phyloP scores from a whole-genome alignment of 2,329 filamentous ascomycete genomes.

The Tolypocladium tropicale region DNA sequence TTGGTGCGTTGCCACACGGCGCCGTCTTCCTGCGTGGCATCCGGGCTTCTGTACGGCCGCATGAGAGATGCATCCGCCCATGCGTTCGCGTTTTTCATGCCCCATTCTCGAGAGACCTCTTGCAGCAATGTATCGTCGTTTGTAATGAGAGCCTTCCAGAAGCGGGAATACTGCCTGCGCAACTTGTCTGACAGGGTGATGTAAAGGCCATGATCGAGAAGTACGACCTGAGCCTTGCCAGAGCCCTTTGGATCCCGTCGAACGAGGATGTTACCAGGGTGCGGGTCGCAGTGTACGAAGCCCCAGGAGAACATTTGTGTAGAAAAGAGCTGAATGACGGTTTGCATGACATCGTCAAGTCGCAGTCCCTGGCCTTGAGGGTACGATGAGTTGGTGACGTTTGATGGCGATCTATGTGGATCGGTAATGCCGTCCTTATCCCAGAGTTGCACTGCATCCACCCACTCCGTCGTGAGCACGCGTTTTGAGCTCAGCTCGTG shows the following conservation, averaged over 20 bases:
- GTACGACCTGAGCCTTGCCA: slow-evolving; percentile 41
- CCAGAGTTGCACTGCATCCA: slow-evolving; percentile 57
- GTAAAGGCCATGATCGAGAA: slow-evolving; percentile 62
- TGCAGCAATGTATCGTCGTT: slow-evolving; percentile 54
- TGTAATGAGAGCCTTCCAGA: slow-evolving; percentile 57
- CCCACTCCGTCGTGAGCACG: slow-evolving; percentile 63
- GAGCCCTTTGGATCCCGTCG: slow-evolving; percentile 40
- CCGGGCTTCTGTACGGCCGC: slow-evolving; percentile 44
- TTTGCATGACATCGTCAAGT: slow-evolving; percentile 55
- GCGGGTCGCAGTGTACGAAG: slow-evolving; percentile 57
- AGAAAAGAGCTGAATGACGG: slow-evolving; percentile 58
- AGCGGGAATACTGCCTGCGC: slow-evolving; percentile 40
- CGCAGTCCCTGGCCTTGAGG: slow-evolving; percentile 46
- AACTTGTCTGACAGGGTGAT: slow-evolving; percentile 55
- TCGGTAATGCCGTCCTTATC: slow-evolving; percentile 52
- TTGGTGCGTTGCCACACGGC: slow-evolving; percentile 28
- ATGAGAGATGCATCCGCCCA: slow-evolving; percentile 57
- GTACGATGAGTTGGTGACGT: slow-evolving; percentile 17
- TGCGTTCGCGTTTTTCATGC: slow-evolving; percentile 53
- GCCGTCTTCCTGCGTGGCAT: slow-evolving; percentile 13
- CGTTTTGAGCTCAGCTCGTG: slow-evolving; percentile 46
- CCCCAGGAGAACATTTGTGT: slow-evolving; percentile 66
- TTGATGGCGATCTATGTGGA: slow-evolving; percentile 29
- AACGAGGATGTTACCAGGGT: slow-evolving; percentile 58
- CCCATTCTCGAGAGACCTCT: slow-evolving; percentile 49